Conservation (phyloP, 2,329 filamentous ascomycete genomes). For the Curvularia eragrostidis region DNA sequence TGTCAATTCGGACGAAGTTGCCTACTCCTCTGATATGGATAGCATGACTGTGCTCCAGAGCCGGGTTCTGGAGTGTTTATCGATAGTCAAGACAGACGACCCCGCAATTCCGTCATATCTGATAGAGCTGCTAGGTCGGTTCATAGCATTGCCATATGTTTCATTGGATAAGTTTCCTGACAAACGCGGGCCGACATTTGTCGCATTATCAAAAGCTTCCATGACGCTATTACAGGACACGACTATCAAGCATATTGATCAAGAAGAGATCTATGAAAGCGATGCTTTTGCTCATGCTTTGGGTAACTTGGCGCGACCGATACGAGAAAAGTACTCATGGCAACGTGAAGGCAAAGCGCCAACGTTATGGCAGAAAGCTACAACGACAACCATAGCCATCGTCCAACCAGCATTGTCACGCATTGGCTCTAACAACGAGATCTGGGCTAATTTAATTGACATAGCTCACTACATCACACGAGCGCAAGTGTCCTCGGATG, state of each 20-base stretch:
- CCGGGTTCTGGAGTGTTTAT: constrained; percentile 71
- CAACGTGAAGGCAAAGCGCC: constrained; percentile 72
- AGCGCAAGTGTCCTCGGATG: constrained; percentile 48
- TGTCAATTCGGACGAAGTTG: constrained; percentile 69
- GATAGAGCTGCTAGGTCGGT: constrained; percentile 71
- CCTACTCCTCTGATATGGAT: constrained; percentile 76
- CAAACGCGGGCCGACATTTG: constrained; percentile 73
- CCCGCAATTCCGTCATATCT: constrained; percentile 71
- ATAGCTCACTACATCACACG: constrained; percentile 49
- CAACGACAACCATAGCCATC: constrained; percentile 71
- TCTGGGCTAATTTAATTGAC: constrained; percentile 67
- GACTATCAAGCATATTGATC: constrained; percentile 64
- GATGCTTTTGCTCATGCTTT: constrained; percentile 71
- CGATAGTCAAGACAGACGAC: constrained; percentile 71
- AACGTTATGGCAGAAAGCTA: constrained; percentile 81
- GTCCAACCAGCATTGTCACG: constrained; percentile 69
- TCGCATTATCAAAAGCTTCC: constrained; percentile 84
- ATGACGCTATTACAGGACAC: constrained; percentile 73
- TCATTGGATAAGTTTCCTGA: constrained; percentile 25
- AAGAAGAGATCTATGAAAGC: constrained; percentile 72
- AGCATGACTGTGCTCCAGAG: constrained; percentile 75
- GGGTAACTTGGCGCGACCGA: constrained; percentile 70
- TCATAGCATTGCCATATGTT: constrained; percentile 73
- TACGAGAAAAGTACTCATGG: constrained; percentile 82
- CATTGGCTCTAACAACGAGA: constrained; percentile 46